These are phyloP conservation scores for Logfia minima DNA, from an alignment of 129 eudicot species.

Conservation along the genomic window DNA sequence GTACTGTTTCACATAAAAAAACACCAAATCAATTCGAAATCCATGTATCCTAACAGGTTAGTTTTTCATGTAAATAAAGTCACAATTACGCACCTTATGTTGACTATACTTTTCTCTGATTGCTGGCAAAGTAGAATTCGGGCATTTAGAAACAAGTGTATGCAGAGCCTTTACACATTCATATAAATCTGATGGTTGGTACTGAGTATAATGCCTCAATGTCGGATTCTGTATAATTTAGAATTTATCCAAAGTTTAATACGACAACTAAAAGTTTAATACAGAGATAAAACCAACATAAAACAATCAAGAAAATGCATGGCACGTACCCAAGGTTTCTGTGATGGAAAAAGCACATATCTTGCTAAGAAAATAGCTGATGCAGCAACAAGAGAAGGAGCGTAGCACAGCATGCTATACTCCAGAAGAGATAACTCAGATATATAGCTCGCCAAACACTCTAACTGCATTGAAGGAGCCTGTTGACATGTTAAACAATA, in stretches of 20 bases:
- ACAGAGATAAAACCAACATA: not conserved
- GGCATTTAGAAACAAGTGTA: constrained; percentile 53
- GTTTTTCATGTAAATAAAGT: not conserved
- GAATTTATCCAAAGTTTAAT: not conserved
- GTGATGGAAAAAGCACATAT: constrained; percentile 55
- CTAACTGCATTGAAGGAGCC: constrained; percentile 83
- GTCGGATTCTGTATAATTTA: constrained; percentile 61
- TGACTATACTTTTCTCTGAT: constrained; percentile 92
- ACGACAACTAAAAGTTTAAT: not conserved
- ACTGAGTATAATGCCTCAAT: constrained; percentile 73
- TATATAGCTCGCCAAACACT: constrained; percentile 78
- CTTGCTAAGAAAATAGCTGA: constrained; percentile 82
- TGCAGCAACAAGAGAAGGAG: constrained; percentile 87
- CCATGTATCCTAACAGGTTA: constrained; percentile 1
- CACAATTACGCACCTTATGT: constrained; percentile 61
- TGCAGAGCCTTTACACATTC: constrained; percentile 83
- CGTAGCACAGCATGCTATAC: constrained; percentile 69
- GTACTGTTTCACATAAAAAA: constrained; percentile 55
- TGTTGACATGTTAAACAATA: constrained; percentile 22
- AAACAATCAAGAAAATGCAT: not conserved
- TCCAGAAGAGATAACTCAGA: constrained; percentile 90
- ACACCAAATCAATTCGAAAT: not conserved
- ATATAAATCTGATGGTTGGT: constrained; percentile 65
- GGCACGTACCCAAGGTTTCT: constrained; percentile 78
- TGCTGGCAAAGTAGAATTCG: constrained; percentile 74